phyloP scores from a whole-genome alignment of 495 filamentous ascomycete species.

The Alectoria sarmentosa region DNA sequence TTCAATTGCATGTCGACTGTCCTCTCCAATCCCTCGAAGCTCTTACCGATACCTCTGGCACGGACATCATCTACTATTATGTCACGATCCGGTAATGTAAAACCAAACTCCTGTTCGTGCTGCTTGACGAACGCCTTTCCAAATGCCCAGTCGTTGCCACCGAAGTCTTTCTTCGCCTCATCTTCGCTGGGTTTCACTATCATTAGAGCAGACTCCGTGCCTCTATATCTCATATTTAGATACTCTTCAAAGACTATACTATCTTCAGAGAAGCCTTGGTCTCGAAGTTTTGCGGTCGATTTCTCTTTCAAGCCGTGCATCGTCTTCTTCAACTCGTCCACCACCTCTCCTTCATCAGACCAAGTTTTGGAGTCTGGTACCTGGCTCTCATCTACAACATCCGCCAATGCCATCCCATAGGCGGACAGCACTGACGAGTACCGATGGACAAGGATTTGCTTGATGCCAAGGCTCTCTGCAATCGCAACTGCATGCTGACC shows the following conservation, averaged over 20 bases:
- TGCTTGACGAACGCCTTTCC: constrained; percentile 76
- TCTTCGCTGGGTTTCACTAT: constrained; percentile 56
- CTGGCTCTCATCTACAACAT: constrained; percentile 89
- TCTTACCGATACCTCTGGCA: constrained; percentile 81
- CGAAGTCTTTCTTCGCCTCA: constrained; percentile 50
- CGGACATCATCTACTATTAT: constrained; percentile 92
- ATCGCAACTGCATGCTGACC: constrained; percentile 97
- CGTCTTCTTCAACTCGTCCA: constrained; percentile 44
- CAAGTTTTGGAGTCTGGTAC: constrained; percentile 84
- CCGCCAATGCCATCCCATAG: constrained; percentile 94
- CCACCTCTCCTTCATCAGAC: constrained; percentile 47
- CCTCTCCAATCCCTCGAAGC: constrained; percentile 68
- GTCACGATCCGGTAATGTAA: constrained; percentile 80
- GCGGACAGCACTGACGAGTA: constrained; percentile 94
- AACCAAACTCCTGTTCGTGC: constrained; percentile 92
- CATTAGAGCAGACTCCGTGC: constrained; percentile 85
- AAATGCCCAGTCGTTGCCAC: constrained; percentile 67
- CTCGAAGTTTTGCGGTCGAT: constrained; percentile 53
- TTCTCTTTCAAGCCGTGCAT: constrained; percentile 48
- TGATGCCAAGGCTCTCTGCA: constrained; percentile 79
- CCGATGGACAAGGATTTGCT: constrained; percentile 78
- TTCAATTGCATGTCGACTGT: constrained; percentile 74
- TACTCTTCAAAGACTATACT: constrained; percentile 81
- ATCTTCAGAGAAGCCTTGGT: constrained; percentile 66
- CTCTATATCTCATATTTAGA: constrained; percentile 82